A percentile compares a stretch with the other conserved stretches of the same genome.
phyloP scores from a whole-genome alignment of 208 protist species.

The Leishmania aethiopica region DNA sequence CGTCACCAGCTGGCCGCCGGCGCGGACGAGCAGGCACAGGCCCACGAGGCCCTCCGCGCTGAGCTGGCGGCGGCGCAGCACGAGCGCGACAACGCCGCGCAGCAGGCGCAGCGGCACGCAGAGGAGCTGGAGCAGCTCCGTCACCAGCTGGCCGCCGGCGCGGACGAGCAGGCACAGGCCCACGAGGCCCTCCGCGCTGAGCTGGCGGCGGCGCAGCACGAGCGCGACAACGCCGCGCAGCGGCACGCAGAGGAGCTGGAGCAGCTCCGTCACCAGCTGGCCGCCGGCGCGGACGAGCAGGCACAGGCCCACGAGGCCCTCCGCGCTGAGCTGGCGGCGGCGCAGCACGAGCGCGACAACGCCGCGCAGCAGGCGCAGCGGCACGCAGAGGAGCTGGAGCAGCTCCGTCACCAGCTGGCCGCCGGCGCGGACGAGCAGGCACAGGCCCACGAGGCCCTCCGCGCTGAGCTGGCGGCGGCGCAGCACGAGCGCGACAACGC shows the following conservation, averaged over 20 bases:
- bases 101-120: background rate
- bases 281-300: background rate
- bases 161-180: background rate
- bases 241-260: background rate
- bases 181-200: background rate
- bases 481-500: background rate
- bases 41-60: background rate
- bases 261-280: background rate
- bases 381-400: background rate
- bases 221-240: conserved; percentile 2
- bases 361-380: background rate
- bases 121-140: background rate
- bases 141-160: background rate
- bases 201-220: background rate
- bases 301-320: background rate
- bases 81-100: background rate
- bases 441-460: background rate
- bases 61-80: background rate
- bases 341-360: background rate
- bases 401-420: background rate
- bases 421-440: background rate
- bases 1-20: background rate
- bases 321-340: background rate
- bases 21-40: background rate
- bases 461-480: background rate